Percentiles rank a stretch among this genome's conserved stretches.
These are phyloP conservation scores for Paracoccidioides lutzii DNA, from an alignment of 2,329 filamentous ascomycete species.

Conservation along the genomic window DNA sequence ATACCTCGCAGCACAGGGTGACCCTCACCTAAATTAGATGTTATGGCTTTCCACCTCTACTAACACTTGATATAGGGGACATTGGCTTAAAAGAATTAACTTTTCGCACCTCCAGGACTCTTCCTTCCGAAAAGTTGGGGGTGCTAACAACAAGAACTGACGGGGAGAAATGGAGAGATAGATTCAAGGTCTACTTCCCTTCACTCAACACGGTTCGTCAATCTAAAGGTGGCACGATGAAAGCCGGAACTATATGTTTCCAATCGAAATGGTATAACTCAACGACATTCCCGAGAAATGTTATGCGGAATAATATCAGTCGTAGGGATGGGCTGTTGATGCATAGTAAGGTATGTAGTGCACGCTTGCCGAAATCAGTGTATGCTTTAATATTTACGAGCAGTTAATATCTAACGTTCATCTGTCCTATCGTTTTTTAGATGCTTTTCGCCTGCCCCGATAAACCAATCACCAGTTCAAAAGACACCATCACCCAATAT, in stretches of 20 bases:
- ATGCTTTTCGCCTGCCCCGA: constrained; percentile 24
- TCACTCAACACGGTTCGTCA: constrained; percentile 53
- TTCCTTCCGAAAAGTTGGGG: constrained; percentile 18
- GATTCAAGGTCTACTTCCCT: constrained; percentile 69
- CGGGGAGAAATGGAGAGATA: constrained; percentile 33
- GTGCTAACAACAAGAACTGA: constrained; percentile 24
- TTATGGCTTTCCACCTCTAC: constrained; percentile 4
- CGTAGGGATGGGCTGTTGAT: constrained; percentile 60
- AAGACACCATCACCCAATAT: constrained; percentile 20
- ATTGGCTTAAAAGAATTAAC: constrained; percentile 33
- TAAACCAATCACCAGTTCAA: constrained; percentile 13
- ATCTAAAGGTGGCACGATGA: constrained; percentile 51
- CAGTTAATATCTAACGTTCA: constrained; percentile 2
- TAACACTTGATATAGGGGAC: constrained; percentile 28
- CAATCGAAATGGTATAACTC: constrained; percentile 59
- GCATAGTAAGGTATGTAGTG: constrained; percentile 60
- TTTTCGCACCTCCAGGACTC: constrained; percentile 14
- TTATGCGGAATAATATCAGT: constrained; percentile 66
- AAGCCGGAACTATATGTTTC: constrained; percentile 73
- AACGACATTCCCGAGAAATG: constrained; percentile 54
- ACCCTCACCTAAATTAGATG: constrained; percentile 1
- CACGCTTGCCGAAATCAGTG: background rate
- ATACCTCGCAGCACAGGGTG: constrained; percentile 46
- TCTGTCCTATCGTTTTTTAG: constrained; percentile 10
- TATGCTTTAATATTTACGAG: background rate